Percentiles rank a stretch among this genome's conserved stretches.
Conservation (phyloP, 805 yeast species). For the Myxozyma geophila region DNA sequence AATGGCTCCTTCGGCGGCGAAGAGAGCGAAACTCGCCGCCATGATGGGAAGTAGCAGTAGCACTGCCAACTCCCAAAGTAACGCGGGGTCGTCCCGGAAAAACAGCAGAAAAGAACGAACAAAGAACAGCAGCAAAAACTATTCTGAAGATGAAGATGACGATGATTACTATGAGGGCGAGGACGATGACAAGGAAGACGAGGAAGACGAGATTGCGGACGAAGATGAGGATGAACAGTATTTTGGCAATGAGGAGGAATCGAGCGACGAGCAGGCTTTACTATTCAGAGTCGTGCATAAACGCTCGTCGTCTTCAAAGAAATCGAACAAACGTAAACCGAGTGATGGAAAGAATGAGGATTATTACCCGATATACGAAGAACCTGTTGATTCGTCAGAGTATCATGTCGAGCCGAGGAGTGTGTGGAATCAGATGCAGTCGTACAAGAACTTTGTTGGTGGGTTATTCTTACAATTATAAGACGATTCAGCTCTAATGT, state of each 20-base stretch:
- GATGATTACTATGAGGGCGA: constrained; percentile 19
- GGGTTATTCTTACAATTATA: neutral
- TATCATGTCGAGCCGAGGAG: constrained; percentile 22
- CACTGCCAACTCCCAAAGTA: neutral
- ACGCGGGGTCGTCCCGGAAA: neutral
- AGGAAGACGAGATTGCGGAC: constrained; percentile 3
- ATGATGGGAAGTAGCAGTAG: too few species aligned
- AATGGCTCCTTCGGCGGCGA: constrained; percentile 7
- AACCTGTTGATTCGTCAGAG: constrained; percentile 20
- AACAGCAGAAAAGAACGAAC: neutral
- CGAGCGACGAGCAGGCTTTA: constrained; percentile 2
- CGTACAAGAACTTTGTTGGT: constrained; percentile 26
- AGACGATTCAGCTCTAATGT: neutral
- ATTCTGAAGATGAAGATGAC: constrained; percentile 7
- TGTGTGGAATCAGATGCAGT: constrained; percentile 20
- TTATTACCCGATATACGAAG: neutral
- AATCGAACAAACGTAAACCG: constrained; percentile 1
- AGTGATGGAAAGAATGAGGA: neutral
- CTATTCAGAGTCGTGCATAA: neutral
- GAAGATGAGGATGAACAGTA: constrained; percentile 1
- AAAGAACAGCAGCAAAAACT: neutral
- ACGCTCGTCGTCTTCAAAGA: neutral
- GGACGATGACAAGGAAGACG: constrained; percentile 4
- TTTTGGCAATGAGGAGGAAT: constrained; percentile 7
- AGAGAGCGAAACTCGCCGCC: neutral